Conservation (phyloP, 345 rosid species). For the Boechera stricta region DNA sequence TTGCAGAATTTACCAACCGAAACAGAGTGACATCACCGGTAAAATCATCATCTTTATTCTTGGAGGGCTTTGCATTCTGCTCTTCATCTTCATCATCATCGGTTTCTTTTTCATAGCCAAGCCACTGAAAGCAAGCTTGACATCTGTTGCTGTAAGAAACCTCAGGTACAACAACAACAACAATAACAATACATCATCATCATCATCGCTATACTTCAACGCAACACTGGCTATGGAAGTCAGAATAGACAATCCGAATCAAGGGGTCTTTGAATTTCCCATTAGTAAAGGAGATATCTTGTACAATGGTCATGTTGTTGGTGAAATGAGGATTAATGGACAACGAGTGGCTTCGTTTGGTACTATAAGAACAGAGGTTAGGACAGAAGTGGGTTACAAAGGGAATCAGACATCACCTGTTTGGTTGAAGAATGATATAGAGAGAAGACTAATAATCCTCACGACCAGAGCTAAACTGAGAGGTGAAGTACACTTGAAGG, state of each 20-base stretch:
- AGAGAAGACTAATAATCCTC: conserved; percentile 37
- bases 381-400: conserved; percentile 29
- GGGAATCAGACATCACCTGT: conserved; percentile 28
- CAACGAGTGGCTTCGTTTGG: conserved; percentile 33
- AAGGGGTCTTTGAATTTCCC: conserved; percentile 37
- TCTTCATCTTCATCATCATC: conserved; percentile 34
- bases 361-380: conserved; percentile 26
- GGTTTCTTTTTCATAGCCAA: conserved; percentile 41
- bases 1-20: background rate
- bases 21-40: conserved; percentile 22
- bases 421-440: conserved; percentile 42
- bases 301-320: conserved; percentile 39
- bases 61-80: conserved; percentile 39
- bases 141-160: conserved; percentile 35
- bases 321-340: conserved; percentile 41
- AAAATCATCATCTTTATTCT: conserved; percentile 38
- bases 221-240: conserved; percentile 37
- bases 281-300: conserved; percentile 34
- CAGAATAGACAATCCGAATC: conserved; percentile 38
- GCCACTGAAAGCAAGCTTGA: conserved; percentile 38
- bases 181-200: conserved; percentile 12
- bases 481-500: conserved; percentile 42
- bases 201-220: conserved; percentile 42
- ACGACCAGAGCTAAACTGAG: conserved; percentile 31
- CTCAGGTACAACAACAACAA: conserved; percentile 30